Conservation (phyloP, 176 grass and related monocot species). For the Elaeis guineensis region DNA sequence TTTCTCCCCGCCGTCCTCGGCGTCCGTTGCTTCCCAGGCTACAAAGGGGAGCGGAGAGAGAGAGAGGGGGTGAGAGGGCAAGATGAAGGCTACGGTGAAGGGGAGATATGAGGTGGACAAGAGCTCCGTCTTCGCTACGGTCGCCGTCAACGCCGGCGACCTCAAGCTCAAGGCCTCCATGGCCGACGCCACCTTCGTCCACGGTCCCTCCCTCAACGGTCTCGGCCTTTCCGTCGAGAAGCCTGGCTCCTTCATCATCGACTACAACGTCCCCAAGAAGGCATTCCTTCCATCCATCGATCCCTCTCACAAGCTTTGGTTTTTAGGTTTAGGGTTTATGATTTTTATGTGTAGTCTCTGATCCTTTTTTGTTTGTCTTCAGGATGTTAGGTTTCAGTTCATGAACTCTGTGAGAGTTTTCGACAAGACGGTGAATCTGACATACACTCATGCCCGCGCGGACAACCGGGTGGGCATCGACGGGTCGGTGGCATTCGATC, state of each 20-base stretch:
- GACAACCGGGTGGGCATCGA: constrained; percentile 45
- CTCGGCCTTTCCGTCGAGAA: constrained; percentile 81
- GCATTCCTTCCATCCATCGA: constrained; percentile 2
- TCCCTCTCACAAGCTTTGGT: not conserved
- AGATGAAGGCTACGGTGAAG: constrained; percentile 76
- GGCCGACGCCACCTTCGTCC: constrained; percentile 69
- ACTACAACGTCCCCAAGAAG: constrained; percentile 54
- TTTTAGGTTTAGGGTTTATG: too few species aligned
- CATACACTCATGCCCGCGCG: constrained; percentile 43
- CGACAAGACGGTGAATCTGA: constrained; percentile 74
- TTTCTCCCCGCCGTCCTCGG: too few species aligned
- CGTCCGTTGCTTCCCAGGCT: too few species aligned
- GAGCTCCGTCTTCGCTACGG: constrained; percentile 33
- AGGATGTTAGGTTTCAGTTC: constrained; percentile 94
- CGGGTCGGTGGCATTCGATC: constrained; percentile 50
- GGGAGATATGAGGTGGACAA: constrained; percentile 62
- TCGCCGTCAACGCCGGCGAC: constrained; percentile 43
- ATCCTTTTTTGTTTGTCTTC: not conserved
- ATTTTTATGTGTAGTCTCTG: too few species aligned
- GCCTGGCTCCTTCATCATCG: constrained; percentile 69
- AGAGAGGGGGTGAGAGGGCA: not conserved
- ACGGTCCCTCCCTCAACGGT: constrained; percentile 58
- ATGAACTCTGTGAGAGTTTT: constrained; percentile 60
- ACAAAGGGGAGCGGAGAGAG: not conserved
- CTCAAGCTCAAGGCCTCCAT: constrained; percentile 59